phyloP scores from a whole-genome alignment of 2,329 filamentous ascomycete species.

The Colletotrichum liaoningense region DNA sequence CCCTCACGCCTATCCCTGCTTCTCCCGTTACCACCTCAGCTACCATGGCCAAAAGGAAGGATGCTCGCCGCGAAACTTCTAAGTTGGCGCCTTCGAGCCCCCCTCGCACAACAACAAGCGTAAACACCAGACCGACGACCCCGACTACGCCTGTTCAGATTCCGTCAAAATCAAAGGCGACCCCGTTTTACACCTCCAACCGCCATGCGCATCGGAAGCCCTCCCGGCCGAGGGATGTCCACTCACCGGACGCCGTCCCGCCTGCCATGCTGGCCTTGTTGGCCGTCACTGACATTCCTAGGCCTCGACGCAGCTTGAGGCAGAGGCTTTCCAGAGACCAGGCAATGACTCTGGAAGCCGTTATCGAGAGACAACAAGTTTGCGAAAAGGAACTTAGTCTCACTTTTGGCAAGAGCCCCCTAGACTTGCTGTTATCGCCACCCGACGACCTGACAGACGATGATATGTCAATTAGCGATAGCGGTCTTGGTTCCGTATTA shows the following conservation, averaged over 20 bases:
- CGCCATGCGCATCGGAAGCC: constrained; percentile 51
- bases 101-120: constrained; percentile 36
- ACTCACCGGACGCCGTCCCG: constrained; percentile 66
- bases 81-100: constrained; percentile 37
- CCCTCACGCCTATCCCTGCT: constrained; percentile 35
- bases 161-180: constrained; percentile 56
- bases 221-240: constrained; percentile 52
- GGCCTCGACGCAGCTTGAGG: constrained; percentile 51
- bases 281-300: constrained; percentile 71
- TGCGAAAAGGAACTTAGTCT: constrained; percentile 70
- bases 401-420: constrained; percentile 63
- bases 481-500: constrained; percentile 61
- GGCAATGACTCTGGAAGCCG: constrained; percentile 64
- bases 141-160: constrained; percentile 67
- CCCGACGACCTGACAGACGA: constrained; percentile 69
- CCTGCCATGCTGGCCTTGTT: constrained; percentile 71
- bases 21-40: constrained; percentile 29
- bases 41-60: constrained; percentile 37
- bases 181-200: constrained; percentile 50
- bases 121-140: constrained; percentile 36
- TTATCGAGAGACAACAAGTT: constrained; percentile 64
- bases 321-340: constrained; percentile 41
- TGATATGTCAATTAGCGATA: constrained; percentile 58
- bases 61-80: constrained; percentile 36
- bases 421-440: constrained; percentile 70